Evolutionary conservation across 371 early-diverging fungal species (phyloP), one percentile per base, ranked within the genome.

Genomic region (Entomophthora muscae): DNA sequence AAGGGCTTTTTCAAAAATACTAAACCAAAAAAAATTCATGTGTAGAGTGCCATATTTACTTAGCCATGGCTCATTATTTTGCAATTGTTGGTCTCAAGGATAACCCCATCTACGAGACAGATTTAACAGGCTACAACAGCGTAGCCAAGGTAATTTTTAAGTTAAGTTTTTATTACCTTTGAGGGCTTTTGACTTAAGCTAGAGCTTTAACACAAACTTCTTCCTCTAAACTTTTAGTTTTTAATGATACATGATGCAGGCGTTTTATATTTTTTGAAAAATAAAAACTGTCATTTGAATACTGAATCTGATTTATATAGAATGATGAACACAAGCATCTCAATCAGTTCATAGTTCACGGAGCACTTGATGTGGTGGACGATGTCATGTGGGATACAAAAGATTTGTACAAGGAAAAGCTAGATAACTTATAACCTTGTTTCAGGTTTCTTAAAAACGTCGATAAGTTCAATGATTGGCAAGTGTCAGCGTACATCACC

Each of bases 331-430:
- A 82, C 68, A 81, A 85, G 61, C 93, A 94, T 71, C 71, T 98
- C 64, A 91, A 90, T 67, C 98, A 98, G 67, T 98, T 96, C 68
- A 88, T 96, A 54, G 84, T 89, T 21, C 95, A 98, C 71, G 84
- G 95, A 1, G 91, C 95, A 21, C 80, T 98, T 52, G 98, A 98
- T 74, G 79, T 94, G 32, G 89, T 97, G 12, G 96, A 95, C 66
- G 98, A 95, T 68, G 77, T 86, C 27, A 85, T 86, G 69, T 91
- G 90, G 91, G 80, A 74, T 55, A 87, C 88, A 26, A 87, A 78
- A 61, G 78, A 84, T 51, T 85, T 87, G 90, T 90, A 80, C 65
- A 69, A 21, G 23, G 13, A 21, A 21, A 32, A 51, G 60, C 0
- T n/a, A 26, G 52, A 53, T 24, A 31, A 26, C 32, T 29, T 21